These are phyloP conservation scores for Dipodascus geniculatus DNA, from an alignment of 805 yeast genomes.

Conservation along the genomic window DNA sequence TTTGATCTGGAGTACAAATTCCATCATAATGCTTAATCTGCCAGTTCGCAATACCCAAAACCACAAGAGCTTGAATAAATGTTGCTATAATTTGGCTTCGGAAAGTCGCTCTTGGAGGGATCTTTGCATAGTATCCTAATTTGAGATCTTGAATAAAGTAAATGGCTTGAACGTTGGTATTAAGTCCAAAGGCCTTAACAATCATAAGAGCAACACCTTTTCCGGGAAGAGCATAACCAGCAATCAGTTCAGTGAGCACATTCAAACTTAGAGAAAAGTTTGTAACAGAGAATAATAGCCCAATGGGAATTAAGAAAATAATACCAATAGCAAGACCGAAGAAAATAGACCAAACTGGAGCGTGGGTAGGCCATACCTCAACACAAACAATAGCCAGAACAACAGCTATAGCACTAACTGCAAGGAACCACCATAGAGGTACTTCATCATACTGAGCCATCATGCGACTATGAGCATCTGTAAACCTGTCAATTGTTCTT, in stretches of 20 bases:
- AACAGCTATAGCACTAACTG: conserved; percentile 33
- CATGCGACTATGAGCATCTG: conserved; percentile 48
- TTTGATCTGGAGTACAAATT: conserved; percentile 28
- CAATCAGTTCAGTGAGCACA: conserved; percentile 37
- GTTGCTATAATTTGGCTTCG: conserved; percentile 31
- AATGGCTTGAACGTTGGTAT: conserved; percentile 53
- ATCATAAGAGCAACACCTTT: conserved; percentile 42
- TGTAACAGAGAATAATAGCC: conserved; percentile 37
- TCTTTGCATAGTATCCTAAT: conserved; percentile 44
- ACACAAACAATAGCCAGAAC: conserved; percentile 37
- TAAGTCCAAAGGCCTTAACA: conserved; percentile 42
- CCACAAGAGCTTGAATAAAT: conserved; percentile 8
- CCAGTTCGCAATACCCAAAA: conserved; percentile 8
- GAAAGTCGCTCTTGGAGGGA: conserved; percentile 50
- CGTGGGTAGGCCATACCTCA: conserved; percentile 27
- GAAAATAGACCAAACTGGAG: conserved; percentile 52
- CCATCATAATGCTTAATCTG: conserved; percentile 10
- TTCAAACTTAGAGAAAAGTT: conserved; percentile 38
- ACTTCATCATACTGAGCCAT: conserved; percentile 48
- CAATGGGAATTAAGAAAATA: conserved; percentile 40
- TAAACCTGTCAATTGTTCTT: conserved; percentile 22
- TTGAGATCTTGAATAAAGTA: conserved; percentile 43
- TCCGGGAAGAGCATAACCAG: conserved; percentile 46
- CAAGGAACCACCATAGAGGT: conserved; percentile 44
- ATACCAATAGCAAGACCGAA: conserved; percentile 40